These are phyloP conservation scores for Limnanthes douglasii DNA, from an alignment of 345 rosid genomes.

Conservation along the genomic window DNA sequence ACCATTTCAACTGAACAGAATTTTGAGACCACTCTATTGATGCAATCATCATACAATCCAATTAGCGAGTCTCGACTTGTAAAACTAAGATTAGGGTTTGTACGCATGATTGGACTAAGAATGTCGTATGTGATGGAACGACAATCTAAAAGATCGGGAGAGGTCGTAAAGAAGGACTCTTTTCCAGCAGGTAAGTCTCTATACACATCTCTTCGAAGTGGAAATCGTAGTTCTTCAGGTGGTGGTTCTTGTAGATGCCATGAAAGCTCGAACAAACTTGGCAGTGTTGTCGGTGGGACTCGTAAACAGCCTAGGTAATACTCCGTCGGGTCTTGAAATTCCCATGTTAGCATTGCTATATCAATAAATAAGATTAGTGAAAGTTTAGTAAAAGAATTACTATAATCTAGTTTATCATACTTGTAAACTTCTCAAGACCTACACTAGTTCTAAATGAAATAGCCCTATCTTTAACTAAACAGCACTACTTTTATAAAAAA, in stretches of 20 bases:
- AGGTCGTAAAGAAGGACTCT: conserved; percentile 59
- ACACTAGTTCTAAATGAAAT: too few relatives aligned
- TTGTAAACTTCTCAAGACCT: too few relatives aligned
- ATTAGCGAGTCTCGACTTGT: conserved; percentile 69
- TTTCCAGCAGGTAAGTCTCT: conserved; percentile 75
- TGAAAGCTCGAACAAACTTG: conserved; percentile 61
- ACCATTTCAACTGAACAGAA: conserved; percentile 46
- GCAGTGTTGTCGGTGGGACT: conserved; percentile 42
- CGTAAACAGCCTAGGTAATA: conserved; percentile 53
- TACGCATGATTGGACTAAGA: conserved; percentile 42
- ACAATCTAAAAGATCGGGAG: conserved; percentile 53
- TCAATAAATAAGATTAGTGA: neutral
- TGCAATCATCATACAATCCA: conserved; percentile 82
- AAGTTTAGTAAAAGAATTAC: too few relatives aligned
- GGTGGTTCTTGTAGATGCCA: conserved; percentile 89
- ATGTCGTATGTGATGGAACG: conserved; percentile 49
- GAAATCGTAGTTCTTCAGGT: conserved; percentile 68
- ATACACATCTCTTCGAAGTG: conserved; percentile 65
- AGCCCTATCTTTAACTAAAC: too few relatives aligned
- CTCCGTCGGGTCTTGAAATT: conserved; percentile 84
- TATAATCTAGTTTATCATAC: too few relatives aligned
- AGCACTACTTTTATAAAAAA: too few relatives aligned
- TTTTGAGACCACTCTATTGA: conserved; percentile 62
- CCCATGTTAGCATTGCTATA: conserved; percentile 49
- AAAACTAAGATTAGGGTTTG: conserved; percentile 26